These are phyloP conservation scores for Komagataella kurtzmanii DNA, from an alignment of 805 yeast genomes.

Conservation along the genomic window DNA sequence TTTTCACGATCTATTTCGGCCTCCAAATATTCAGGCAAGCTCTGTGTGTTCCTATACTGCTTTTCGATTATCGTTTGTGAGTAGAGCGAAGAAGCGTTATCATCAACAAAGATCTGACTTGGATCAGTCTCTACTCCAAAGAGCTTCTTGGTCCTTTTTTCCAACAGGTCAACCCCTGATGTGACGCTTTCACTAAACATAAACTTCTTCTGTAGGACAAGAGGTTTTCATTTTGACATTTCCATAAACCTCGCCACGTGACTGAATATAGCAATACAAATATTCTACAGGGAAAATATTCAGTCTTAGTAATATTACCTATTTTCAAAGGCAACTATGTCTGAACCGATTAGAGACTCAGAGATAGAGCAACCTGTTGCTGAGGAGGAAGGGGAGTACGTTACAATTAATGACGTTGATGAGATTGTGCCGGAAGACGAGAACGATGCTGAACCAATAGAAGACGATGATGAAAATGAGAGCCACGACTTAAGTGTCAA, in stretches of 20 bases:
- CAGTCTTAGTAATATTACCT: not conserved
- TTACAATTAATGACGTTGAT: slow-evolving; percentile 25
- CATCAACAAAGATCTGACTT: not conserved
- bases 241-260: not conserved
- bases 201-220: not conserved
- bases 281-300: too few relatives aligned
- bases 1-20: not conserved
- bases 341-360: not conserved
- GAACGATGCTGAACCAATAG: slow-evolving; percentile 14
- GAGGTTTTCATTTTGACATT: not conserved
- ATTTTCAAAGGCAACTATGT: not conserved
- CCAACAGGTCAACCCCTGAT: not conserved
- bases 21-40: slow-evolving; percentile 1
- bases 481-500: slow-evolving; percentile 22
- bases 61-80: not conserved
- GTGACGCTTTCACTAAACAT: not conserved
- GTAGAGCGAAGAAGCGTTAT: slow-evolving; percentile 1
- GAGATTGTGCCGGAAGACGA: slow-evolving; percentile 17
- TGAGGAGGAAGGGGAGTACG: slow-evolving; percentile 6
- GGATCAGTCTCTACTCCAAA: not conserved
- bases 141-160: slow-evolving; percentile 1
- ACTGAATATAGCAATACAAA: not conserved
- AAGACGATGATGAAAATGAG: slow-evolving; percentile 27
- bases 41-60: not conserved
- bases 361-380: not conserved